Conservation (phyloP, 2,329 filamentous ascomycete genomes). For the Mariannaea sp. region DNA sequence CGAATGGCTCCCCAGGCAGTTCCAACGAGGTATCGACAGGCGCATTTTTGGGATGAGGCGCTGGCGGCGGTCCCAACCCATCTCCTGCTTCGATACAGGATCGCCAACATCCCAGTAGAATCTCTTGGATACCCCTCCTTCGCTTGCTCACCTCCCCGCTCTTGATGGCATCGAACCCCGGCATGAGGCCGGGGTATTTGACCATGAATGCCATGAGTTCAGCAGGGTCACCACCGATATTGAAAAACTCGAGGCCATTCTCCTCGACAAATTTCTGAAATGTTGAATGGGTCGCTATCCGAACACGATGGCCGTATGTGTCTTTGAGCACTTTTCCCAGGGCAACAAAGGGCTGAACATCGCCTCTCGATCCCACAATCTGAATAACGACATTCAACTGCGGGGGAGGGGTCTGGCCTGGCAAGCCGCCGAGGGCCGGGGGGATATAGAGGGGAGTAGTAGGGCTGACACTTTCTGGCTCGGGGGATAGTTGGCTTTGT, state of each 20-base stretch:
- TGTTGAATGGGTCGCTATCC: constrained; percentile 72
- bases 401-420: constrained; percentile 60
- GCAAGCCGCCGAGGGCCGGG: constrained; percentile 69
- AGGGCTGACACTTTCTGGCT: constrained; percentile 50
- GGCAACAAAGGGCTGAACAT: constrained; percentile 77
- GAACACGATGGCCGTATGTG: constrained; percentile 71
- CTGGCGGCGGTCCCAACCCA: constrained; percentile 58
- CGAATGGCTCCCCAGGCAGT: constrained; percentile 66
- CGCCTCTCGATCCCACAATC: constrained; percentile 74
- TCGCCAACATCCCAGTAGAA: constrained; percentile 84
- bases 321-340: constrained; percentile 68
- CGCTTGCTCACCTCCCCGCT: constrained; percentile 78
- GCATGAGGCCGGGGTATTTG: constrained; percentile 85
- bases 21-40: constrained; percentile 46
- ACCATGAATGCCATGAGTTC: constrained; percentile 91
- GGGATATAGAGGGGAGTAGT: constrained; percentile 75
- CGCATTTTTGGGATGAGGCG: constrained; percentile 53
- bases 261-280: constrained; percentile 72
- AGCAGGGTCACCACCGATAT: constrained; percentile 75
- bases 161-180: constrained; percentile 75
- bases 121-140: constrained; percentile 75
- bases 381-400: constrained; percentile 74
- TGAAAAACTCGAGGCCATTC: constrained; percentile 75
- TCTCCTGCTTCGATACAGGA: constrained; percentile 82
- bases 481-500: constrained; percentile 58